Evolutionary conservation across 176 grass and related monocot genomes (phyloP).

Genomic region (Thalia dealbata): DNA sequence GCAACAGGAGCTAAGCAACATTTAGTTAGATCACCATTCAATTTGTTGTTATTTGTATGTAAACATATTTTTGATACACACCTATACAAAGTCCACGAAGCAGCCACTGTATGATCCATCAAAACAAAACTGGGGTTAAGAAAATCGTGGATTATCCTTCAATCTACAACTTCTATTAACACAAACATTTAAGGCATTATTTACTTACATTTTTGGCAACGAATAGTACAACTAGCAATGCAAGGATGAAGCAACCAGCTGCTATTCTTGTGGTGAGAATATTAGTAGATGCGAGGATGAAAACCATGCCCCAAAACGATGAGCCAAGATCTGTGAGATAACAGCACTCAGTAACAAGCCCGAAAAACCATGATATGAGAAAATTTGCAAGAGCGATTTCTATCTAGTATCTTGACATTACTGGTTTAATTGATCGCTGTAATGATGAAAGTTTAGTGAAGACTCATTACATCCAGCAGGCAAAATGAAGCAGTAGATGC

Average conservation of each 20-base stretch:
- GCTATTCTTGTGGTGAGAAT: conserved; percentile 78
- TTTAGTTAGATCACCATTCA: neutral
- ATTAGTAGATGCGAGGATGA: conserved; percentile 92
- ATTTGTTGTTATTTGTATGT: neutral
- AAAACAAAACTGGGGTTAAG: conserved; percentile 11
- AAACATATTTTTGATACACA: conserved; percentile 26
- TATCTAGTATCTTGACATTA: neutral
- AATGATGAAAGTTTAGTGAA: neutral
- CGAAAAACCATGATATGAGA: neutral
- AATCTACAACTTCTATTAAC: conserved; percentile 1
- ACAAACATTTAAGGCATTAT: neutral
- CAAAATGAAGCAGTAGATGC: conserved; percentile 98
- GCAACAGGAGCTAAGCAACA: neutral
- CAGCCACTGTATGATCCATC: conserved; percentile 66
- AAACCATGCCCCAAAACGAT: conserved; percentile 99
- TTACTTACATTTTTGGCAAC: conserved; percentile 78
- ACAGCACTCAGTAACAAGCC: conserved; percentile 13
- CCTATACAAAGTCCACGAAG: conserved; percentile 95
- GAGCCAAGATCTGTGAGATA: conserved; percentile 84
- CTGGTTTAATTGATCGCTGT: neutral
- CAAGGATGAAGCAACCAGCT: conserved; percentile 86
- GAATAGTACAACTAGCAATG: conserved; percentile 75
- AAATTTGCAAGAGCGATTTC: neutral
- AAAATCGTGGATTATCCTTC: neutral
- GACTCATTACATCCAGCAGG: conserved; percentile 82